Base-by-base conservation (phyloP, 2,329 filamentous ascomycete species). In the Fusarium staphyleae region DNA sequence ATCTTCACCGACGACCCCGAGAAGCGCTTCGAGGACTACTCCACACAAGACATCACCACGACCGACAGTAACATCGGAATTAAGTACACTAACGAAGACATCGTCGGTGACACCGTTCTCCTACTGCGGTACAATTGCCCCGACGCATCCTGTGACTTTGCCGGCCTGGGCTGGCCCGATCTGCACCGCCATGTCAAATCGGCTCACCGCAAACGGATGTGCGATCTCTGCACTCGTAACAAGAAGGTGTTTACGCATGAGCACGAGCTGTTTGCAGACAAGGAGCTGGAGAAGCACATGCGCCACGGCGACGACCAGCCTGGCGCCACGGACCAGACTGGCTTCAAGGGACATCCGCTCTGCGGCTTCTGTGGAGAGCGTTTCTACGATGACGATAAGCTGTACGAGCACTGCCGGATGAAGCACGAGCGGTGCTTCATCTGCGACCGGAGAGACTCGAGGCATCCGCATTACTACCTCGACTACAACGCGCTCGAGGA, bases 171-270 rank as follows among this genome's bases (percentile, higher is more conserved):
- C 55, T 83, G 81, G 79, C 78, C 77, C 10, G 80, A 83, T 57
- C 71, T 83, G 45, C 81, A 83, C 63, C 77, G 92, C 65, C 91
- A 99, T 78, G 93, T 97, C 50, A 89, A 88, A 69, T 85, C 80
- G 45, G 84, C 83, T 52, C 95, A 99, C 77, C 82, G 87, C 60
- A 96, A 93, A 76, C 87, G 90, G 70, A 93, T 96, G 88, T 96
- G 90, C 74, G 91, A 96, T 72, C 80, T 96, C 10, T 97, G 93
- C 74, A 83, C 93, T 6, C 81, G 92, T 55, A 93, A 97, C 78
- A 99, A 99, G 76, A 97, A 96, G 70, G 92, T 97, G 28, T 99
- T 99, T 67, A 97, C 95, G 1, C 95, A 99, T 75, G 95, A 99
- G 74, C 95, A 99, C 71, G 91, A 96, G 59, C 81, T 99, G 1